Base-by-base conservation (phyloP, 2,329 filamentous ascomycete species). In the Stromatinia cepivora region DNA sequence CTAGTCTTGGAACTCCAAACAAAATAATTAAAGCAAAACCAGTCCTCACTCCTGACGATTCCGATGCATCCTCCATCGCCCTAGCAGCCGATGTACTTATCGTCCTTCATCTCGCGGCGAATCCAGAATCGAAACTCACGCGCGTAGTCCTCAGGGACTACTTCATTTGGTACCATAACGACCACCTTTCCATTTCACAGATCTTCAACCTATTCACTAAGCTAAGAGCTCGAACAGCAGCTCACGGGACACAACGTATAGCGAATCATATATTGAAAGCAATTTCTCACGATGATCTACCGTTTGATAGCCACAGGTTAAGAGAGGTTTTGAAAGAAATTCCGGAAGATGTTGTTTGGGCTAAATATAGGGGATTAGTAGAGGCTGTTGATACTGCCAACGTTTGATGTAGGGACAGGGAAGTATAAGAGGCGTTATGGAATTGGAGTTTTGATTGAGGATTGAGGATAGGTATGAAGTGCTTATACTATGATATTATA, bases 191-290 rank as follows among this genome's bases (percentile, higher is more conserved):
- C 0, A 81, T 88, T 0, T 75, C 79, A 0, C 79, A 81, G 0
- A 80, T 91, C 22, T 87, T 87, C 2, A 78, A 76, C 3, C 71
- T 90, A 1, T 79, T 90, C n/a, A 82, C 88, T 2, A 80, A 87
- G 13, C 88, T 88, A 20, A 88, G 90, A 2, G 20, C 20, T 48
- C 17, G 17, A 54, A 77, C 92, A 3, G 80, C 78, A 0, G 78
- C 74, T 20, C 91, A 88, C 0, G 86, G 91, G 1, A 80, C 82
- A 2, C 78, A 75, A 0, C 90, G 91, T 73, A 85, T 92, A 11
- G 80, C 82, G 1, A 78, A 75, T 0, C 90, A 91, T 73, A 85
- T 92, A 11, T 77, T 90, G 2, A 81, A 85, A 11, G 84, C 85
- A 0, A 79, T 92, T 34, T 78, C 80, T 59, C 57, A 78, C 8